Percentiles rank a stretch among this genome's conserved stretches.
These are phyloP conservation scores for Crucibulum cyathiforme DNA, from an alignment of 1,284 basidiomycete genomes.

Conservation along the genomic window DNA sequence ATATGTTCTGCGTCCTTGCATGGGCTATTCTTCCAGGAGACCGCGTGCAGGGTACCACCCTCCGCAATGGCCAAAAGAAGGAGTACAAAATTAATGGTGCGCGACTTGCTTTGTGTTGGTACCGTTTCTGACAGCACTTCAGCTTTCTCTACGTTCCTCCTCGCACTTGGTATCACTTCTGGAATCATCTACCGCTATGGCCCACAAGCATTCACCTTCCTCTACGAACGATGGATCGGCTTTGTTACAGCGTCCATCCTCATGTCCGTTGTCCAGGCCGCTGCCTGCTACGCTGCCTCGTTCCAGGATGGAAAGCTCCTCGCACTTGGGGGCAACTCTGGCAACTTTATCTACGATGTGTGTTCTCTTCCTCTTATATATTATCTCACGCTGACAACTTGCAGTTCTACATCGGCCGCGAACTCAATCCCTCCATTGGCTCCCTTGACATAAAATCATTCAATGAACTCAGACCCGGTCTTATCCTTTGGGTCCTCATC, in stretches of 20 bases:
- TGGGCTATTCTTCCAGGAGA: conserved; percentile 91
- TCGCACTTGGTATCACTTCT: conserved; percentile 73
- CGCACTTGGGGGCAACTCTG: conserved; percentile 91
- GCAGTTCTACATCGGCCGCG: conserved; percentile 97
- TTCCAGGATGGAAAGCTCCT: conserved; percentile 76
- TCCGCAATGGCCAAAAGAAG: conserved; percentile 82
- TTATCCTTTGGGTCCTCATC: conserved; percentile 94
- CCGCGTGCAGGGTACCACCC: conserved; percentile 77
- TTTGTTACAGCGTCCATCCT: conserved; percentile 84
- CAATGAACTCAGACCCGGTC: conserved; percentile 94
- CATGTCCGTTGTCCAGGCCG: conserved; percentile 80
- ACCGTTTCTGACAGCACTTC: neutral
- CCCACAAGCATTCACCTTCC: conserved; percentile 82
- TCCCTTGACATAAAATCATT: conserved; percentile 96
- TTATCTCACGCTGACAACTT: neutral
- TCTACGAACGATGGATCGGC: conserved; percentile 93
- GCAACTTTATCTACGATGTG: conserved; percentile 91
- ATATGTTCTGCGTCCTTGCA: conserved; percentile 83
- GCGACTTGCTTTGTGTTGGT: conserved; percentile 12
- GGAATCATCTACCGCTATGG: conserved; percentile 80
- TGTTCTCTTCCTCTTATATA: conserved; percentile 34
- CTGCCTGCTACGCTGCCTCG: conserved; percentile 77
- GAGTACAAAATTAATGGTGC: conserved; percentile 96
- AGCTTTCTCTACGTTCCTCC: conserved; percentile 90
- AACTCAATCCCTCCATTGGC: conserved; percentile 90